Base-by-base conservation (phyloP, 257 asterid species). In the Primulina tabacum region DNA sequence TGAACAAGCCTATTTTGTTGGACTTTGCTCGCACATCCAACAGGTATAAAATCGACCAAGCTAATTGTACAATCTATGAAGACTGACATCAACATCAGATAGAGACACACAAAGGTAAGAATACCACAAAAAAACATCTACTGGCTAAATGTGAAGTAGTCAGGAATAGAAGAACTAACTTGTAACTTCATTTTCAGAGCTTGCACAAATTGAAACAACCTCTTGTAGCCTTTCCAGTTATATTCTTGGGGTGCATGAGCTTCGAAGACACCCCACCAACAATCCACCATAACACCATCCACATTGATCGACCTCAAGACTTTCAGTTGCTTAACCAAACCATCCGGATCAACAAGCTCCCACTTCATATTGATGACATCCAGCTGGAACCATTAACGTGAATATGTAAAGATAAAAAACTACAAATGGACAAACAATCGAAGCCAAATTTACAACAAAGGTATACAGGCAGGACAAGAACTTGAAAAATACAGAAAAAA, bases 241-340 rank as follows among this genome's bases (percentile, higher is more conserved):
- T 92, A 92, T 78, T 85, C 90, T 68, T 84, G 96, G n/a, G 98
- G 98, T 73, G 81, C 89, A 81, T 86, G 88, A 10, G 97, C 94
- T 82, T 92, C 98, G 64, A 92, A 97, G 50, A 90, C 78, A 62
- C 98, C 98, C 98, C 98, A 92, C 97, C 98, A 92, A 83, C 99
- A 93, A 79, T 93, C 95, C 69, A 90, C 92, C 89, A 82, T 79
- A 69, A 90, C 77, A 33, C 99, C 97, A 76, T 93, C 96, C 47
- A 90, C 79, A 38, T 85, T 86, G 26, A 84, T 56, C 61, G 96
- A 87, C 82, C 89, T 90, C 83, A 89, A 80, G 73, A 81, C 70
- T 81, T 88, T 89, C 71, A 93, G 83, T 78, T 90, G 97, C 81
- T 89, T 88, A 81, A 83, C 80, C 56, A 90, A 81, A 76, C 95